Evolutionary conservation across 2,329 filamentous ascomycete genomes (phyloP).

Genomic region (Penicillium frequentans): DNA sequence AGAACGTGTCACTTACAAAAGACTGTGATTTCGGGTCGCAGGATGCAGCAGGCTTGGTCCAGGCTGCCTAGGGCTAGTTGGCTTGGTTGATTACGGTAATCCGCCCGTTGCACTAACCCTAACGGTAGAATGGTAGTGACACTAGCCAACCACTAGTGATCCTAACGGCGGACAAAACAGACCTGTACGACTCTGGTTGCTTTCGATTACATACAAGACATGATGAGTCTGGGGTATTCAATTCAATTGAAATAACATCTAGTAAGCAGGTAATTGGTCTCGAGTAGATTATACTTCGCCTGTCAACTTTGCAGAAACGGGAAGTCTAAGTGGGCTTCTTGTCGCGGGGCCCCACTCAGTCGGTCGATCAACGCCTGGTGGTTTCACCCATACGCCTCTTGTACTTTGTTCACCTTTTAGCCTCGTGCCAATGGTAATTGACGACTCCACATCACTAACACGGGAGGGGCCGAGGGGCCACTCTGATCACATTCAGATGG

Average conservation of each 20-base stretch:
- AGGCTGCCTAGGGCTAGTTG: neutral
- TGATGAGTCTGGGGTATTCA: neutral
- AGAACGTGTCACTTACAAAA: neutral
- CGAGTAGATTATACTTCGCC: neutral
- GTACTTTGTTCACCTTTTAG: neutral
- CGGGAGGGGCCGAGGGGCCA: neutral
- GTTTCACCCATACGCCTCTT: neutral
- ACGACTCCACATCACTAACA: neutral
- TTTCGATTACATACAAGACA: neutral
- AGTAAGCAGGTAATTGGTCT: neutral
- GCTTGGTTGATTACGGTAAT: neutral
- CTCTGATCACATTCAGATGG: neutral
- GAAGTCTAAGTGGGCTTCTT: neutral
- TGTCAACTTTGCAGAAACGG: neutral
- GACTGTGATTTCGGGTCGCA: neutral
- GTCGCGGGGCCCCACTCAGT: neutral
- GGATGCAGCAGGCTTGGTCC: neutral
- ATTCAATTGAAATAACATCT: neutral
- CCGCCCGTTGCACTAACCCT: neutral
- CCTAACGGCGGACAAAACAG: neutral
- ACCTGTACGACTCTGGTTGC: neutral
- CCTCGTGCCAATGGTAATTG: neutral
- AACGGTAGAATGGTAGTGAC: neutral
- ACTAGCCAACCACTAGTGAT: neutral
- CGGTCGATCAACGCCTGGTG: neutral